Conservation (phyloP, 805 yeast genomes). For the Monosporozyma siamensis region DNA sequence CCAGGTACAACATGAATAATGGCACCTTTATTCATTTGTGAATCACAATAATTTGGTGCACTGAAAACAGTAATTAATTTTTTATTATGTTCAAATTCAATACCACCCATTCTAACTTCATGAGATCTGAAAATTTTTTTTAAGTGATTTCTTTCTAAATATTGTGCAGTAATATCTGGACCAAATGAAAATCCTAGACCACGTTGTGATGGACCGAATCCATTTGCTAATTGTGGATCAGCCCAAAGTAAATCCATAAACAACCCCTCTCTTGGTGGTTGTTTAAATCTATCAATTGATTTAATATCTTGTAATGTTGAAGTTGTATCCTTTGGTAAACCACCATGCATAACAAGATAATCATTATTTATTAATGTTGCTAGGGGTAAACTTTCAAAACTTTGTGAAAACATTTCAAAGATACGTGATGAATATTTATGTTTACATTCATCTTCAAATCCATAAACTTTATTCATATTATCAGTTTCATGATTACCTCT, state of each 20-base stretch:
- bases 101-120: constrained; percentile 90
- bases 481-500: constrained; percentile 96
- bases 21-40: constrained; percentile 86
- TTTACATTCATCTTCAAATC: constrained; percentile 93
- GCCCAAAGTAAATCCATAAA: constrained; percentile 98
- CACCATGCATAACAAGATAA: constrained; percentile 92
- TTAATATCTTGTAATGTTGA: constrained; percentile 68
- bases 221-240: constrained; percentile 75
- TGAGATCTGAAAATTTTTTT: constrained; percentile 85
- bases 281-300: constrained; percentile 60
- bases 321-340: constrained; percentile 71
- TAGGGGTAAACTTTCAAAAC: constrained; percentile 78
- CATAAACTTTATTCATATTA: constrained; percentile 94
- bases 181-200: constrained; percentile 97
- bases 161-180: constrained; percentile 79
- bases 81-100: constrained; percentile 79
- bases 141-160: constrained; percentile 62
- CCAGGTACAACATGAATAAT: constrained; percentile 55
- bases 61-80: constrained; percentile 87
- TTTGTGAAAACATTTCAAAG: constrained; percentile 74
- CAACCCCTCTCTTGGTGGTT: constrained; percentile 84
- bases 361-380: constrained; percentile 71
- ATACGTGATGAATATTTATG: constrained; percentile 74
- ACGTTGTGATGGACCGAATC: constrained; percentile 81
- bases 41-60: constrained; percentile 96